These are phyloP conservation scores for Didymella segeticola DNA, from an alignment of 2,329 filamentous ascomycete species.

Conservation along the genomic window DNA sequence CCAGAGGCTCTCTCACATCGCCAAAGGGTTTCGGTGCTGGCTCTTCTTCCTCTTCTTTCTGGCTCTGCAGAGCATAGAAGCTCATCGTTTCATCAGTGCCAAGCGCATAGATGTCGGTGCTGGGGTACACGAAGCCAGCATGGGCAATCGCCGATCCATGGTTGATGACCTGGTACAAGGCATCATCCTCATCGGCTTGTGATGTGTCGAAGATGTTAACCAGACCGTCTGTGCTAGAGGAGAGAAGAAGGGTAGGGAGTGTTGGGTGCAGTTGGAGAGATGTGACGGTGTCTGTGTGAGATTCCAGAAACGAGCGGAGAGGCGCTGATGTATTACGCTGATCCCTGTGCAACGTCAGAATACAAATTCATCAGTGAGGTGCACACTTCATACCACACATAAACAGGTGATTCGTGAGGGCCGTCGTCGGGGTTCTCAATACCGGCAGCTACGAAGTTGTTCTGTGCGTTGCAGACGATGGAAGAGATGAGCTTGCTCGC, in stretches of 20 bases:
- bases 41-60: conserved; percentile 63
- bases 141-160: conserved; percentile 77
- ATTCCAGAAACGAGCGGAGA: conserved; percentile 52
- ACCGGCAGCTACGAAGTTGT: conserved; percentile 71
- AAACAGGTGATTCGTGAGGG: conserved; percentile 46
- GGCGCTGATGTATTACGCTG: conserved; percentile 49
- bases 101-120: conserved; percentile 67
- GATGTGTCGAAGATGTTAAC: conserved; percentile 78
- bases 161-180: conserved; percentile 79
- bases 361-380: background rate
- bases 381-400: conserved; percentile 40
- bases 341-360: conserved; percentile 41
- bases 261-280: conserved; percentile 68
- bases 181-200: conserved; percentile 72
- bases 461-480: conserved; percentile 64
- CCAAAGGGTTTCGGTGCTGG: conserved; percentile 62
- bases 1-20: conserved; percentile 70
- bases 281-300: conserved; percentile 66
- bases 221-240: conserved; percentile 80
- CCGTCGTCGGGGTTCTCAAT: conserved; percentile 70
- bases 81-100: conserved; percentile 81
- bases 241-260: conserved; percentile 69
- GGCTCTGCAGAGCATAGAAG: conserved; percentile 73
- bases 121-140: conserved; percentile 70
- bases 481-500: conserved; percentile 65